A percentile compares a stretch with the other conserved stretches of the same genome.
Conservation (phyloP, 495 filamentous ascomycete species). For the Trypethelium eluteriae region DNA sequence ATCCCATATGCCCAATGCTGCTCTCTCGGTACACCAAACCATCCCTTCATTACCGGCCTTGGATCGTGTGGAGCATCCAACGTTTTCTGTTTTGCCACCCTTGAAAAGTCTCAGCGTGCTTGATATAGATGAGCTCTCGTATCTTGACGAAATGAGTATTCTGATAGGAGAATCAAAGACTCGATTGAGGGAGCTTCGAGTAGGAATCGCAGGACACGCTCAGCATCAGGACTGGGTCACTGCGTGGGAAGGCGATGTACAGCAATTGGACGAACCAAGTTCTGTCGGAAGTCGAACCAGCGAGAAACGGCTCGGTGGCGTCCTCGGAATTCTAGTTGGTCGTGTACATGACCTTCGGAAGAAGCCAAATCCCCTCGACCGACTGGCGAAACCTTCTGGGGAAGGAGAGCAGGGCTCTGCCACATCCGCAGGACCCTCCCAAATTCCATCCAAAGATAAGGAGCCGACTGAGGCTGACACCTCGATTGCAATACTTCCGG, state of each 20-base stretch:
- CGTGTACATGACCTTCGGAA: conserved; percentile 56
- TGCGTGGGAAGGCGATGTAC: conserved; percentile 52
- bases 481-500: not conserved
- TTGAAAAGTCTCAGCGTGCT: conserved; percentile 75
- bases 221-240: conserved; percentile 51
- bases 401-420: not conserved
- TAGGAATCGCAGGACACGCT: conserved; percentile 65
- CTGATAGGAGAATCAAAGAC: conserved; percentile 67
- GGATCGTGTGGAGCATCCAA: conserved; percentile 68
- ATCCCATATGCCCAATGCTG: conserved; percentile 19
- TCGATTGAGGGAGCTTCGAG: conserved; percentile 63
- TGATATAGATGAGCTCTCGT: conserved; percentile 80
- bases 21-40: conserved; percentile 17
- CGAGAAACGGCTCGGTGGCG: conserved; percentile 53
- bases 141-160: conserved; percentile 81
- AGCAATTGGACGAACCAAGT: conserved; percentile 46
- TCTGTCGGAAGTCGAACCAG: conserved; percentile 28
- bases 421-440: not conserved
- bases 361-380: conserved; percentile 14
- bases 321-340: conserved; percentile 63
- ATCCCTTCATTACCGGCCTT: conserved; percentile 33
- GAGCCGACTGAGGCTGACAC: not conserved
- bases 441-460: not conserved
- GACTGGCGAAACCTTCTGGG: no score
- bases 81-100: conserved; percentile 75